phyloP scores from a whole-genome alignment of 352 stramenopile genomes.

The Hyaloperonospora arabidopsidis region DNA sequence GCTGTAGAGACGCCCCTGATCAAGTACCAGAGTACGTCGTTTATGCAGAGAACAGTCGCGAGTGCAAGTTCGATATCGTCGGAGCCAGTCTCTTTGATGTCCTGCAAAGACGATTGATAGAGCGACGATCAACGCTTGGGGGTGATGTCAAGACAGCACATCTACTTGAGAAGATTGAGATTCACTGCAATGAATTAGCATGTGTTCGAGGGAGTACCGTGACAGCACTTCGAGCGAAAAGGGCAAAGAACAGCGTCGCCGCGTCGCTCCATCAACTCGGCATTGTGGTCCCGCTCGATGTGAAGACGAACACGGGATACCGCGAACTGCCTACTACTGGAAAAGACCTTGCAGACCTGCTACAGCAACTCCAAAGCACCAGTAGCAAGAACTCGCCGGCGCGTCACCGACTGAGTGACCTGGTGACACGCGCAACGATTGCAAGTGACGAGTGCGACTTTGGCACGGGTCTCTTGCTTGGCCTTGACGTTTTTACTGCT shows the following conservation, averaged over 20 bases:
- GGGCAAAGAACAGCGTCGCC: slow-evolving; percentile 26
- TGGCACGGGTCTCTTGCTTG: slow-evolving; percentile 50
- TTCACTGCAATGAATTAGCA: not conserved
- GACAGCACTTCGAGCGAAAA: slow-evolving; percentile 20
- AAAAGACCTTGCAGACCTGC: slow-evolving; percentile 26
- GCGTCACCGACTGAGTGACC: slow-evolving; percentile 33
- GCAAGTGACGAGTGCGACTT: slow-evolving; percentile 69
- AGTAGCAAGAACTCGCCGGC: slow-evolving; percentile 17
- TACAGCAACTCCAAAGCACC: slow-evolving; percentile 22
- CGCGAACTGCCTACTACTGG: slow-evolving; percentile 42
- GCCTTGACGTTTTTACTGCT: slow-evolving; percentile 50
- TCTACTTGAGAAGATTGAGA: not conserved
- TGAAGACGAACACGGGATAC: slow-evolving; percentile 44
- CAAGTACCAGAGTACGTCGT: slow-evolving; percentile 41
- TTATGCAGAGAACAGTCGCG: slow-evolving; percentile 16
- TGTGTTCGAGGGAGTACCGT: not conserved
- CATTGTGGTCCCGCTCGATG: slow-evolving; percentile 45
- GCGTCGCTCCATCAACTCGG: slow-evolving; percentile 36
- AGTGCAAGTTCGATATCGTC: slow-evolving; percentile 34
- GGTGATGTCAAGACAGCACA: not conserved
- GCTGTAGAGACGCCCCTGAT: slow-evolving; percentile 34
- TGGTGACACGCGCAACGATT: slow-evolving; percentile 62
- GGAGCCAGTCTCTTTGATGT: slow-evolving; percentile 36
- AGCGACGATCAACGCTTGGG: slow-evolving; percentile 12
- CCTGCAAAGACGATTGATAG: slow-evolving; percentile 19